A percentile compares a stretch with the other conserved stretches of the same genome.
Evolutionary conservation across 768 basidiomycete genomes (phyloP).

Genomic region (Flagelloscypha sp.): DNA sequence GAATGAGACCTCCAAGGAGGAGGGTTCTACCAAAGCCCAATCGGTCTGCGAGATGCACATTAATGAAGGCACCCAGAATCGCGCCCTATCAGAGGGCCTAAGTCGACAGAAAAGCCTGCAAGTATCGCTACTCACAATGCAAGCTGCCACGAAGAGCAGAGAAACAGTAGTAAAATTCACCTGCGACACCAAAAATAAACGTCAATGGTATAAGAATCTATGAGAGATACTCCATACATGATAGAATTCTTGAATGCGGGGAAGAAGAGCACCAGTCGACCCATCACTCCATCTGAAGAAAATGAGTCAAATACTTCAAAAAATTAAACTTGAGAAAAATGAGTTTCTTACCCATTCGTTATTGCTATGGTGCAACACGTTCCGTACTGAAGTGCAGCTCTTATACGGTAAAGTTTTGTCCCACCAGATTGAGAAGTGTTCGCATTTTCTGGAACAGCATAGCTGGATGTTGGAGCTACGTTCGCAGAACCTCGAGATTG

Average conservation of each 20-base stretch:
- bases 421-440: no score
- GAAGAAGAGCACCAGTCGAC: slow-evolving; percentile 47
- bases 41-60: slow-evolving; percentile 19
- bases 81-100: slow-evolving; percentile 17
- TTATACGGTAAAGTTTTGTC: no score
- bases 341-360: no score
- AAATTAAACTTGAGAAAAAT: no score
- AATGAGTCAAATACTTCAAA: no score
- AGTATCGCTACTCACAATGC: slow-evolving; percentile 33
- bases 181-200: slow-evolving; percentile 16
- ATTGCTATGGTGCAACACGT: no score
- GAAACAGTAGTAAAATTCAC: slow-evolving; percentile 46
- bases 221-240: slow-evolving; percentile 34
- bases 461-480: no score
- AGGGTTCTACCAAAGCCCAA: slow-evolving; percentile 17
- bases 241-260: slow-evolving; percentile 36
- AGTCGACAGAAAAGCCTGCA: not conserved
- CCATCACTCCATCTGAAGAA: slow-evolving; percentile 43
- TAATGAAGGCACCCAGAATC: slow-evolving; percentile 22
- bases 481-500: no score
- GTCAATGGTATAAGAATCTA: not conserved
- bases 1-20: slow-evolving; percentile 27
- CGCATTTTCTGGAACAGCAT: no score
- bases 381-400: no score
- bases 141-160: slow-evolving; percentile 45